phyloP scores from a whole-genome alignment of 495 filamentous ascomycete genomes.

The Usnea hakonensis region DNA sequence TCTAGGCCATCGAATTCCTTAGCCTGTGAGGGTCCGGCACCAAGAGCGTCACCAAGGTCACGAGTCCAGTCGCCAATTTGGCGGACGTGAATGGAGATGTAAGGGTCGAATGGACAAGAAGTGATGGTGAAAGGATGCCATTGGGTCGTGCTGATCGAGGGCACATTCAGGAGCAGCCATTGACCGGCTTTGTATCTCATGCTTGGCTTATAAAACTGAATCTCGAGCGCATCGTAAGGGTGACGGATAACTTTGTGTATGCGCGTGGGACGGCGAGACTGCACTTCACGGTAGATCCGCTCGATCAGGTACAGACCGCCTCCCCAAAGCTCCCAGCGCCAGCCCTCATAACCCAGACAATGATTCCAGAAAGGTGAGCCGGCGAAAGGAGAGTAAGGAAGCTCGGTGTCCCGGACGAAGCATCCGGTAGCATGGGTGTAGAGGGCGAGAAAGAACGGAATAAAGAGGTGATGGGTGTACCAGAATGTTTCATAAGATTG shows the following conservation, averaged over 20 bases:
- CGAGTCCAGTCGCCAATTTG: constrained; percentile 96
- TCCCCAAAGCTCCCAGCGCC: constrained; percentile 93
- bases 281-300: constrained; percentile 86
- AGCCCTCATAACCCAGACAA: constrained; percentile 92
- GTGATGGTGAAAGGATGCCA: constrained; percentile 99
- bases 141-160: constrained; percentile 76
- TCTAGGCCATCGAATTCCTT: constrained; percentile 85
- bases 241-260: constrained; percentile 92
- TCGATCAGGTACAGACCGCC: constrained; percentile 80
- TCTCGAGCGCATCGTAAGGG: constrained; percentile 96
- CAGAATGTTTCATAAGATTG: constrained; percentile 98
- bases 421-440: constrained; percentile 96
- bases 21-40: constrained; percentile 74
- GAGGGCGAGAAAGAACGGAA: constrained; percentile 86
- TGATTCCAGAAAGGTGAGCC: constrained; percentile 77
- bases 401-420: constrained; percentile 74
- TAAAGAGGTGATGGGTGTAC: constrained; percentile 97
- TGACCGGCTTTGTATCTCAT: constrained; percentile 99
- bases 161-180: constrained; percentile 93
- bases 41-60: constrained; percentile 81
- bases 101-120: constrained; percentile 90
- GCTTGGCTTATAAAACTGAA: constrained; percentile 90
- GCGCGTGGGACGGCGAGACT: constrained; percentile 69
- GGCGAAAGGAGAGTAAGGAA: constrained; percentile 76
- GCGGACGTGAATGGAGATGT: constrained; percentile 87